Evolutionary conservation across 768 basidiomycete genomes (phyloP).

Genomic region (Paxillus ammoniavirescens): DNA sequence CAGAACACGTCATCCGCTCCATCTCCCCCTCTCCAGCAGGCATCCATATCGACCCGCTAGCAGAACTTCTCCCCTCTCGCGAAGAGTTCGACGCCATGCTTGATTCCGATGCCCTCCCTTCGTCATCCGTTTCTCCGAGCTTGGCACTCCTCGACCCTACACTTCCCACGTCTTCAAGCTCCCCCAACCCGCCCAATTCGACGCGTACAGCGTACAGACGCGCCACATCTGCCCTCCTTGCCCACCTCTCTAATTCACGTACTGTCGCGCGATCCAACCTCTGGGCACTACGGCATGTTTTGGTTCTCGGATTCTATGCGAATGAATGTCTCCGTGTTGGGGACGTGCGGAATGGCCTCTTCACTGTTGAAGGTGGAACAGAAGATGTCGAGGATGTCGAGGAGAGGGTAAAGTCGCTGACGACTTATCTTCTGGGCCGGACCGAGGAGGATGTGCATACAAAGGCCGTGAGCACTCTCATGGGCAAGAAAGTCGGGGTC

Average conservation of each 20-base stretch:
- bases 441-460: constrained; percentile 53
- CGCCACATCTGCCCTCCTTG: constrained; percentile 52
- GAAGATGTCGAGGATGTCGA: constrained; percentile 38
- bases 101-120: constrained; percentile 36
- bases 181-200: constrained; percentile 9
- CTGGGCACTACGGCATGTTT: constrained; percentile 70
- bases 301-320: constrained; percentile 60
- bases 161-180: constrained; percentile 43
- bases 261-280: constrained; percentile 54
- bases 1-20: constrained; percentile 44
- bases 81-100: constrained; percentile 49
- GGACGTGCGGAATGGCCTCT: constrained; percentile 46
- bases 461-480: constrained; percentile 36
- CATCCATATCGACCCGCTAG: constrained; percentile 38
- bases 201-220: constrained; percentile 54
- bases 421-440: constrained; percentile 58
- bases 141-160: constrained; percentile 60
- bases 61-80: constrained; percentile 52
- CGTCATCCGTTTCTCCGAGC: constrained; percentile 49
- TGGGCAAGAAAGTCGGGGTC: constrained; percentile 26
- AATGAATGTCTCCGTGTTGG: constrained; percentile 59
- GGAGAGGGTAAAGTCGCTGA: constrained; percentile 47
- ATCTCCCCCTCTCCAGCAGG: constrained; percentile 36
- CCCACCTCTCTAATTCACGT: constrained; percentile 57
- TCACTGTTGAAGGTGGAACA: constrained; percentile 23